Conservation (phyloP, 176 grass and related monocot genomes). For the Leersia perrieri region DNA sequence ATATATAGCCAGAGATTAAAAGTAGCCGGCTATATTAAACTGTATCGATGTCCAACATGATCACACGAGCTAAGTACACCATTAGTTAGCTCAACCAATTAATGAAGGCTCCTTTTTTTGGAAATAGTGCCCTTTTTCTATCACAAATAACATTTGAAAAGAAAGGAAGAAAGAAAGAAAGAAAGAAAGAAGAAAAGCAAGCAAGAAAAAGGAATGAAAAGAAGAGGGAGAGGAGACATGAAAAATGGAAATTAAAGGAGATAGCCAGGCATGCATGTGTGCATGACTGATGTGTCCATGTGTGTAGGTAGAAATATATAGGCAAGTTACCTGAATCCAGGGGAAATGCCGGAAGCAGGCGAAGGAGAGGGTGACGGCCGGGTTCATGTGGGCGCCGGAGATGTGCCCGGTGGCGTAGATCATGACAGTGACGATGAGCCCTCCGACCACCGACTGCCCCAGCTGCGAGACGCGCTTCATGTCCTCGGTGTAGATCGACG, state of each 20-base stretch:
- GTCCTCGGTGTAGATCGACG: constrained; percentile 63
- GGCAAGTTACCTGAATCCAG: constrained; percentile 68
- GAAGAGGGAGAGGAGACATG: not conserved
- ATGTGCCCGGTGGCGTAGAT: constrained; percentile 94
- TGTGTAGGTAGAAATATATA: not conserved
- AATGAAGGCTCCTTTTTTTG: not conserved
- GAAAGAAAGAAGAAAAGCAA: constrained; percentile 9
- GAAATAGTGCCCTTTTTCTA: not conserved
- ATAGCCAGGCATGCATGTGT: not conserved
- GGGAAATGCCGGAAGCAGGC: constrained; percentile 84
- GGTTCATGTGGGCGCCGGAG: constrained; percentile 97
- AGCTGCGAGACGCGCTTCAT: constrained; percentile 70
- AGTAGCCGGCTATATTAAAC: not conserved
- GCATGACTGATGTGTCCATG: not conserved
- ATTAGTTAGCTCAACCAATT: not conserved
- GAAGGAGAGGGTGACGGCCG: constrained; percentile 90
- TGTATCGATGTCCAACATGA: not conserved
- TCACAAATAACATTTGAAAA: not conserved
- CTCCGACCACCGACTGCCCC: constrained; percentile 65
- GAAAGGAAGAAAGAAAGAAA: not conserved
- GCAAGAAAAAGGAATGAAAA: not conserved
- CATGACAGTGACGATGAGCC: constrained; percentile 84
- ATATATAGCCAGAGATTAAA: not conserved
- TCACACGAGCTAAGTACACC: not conserved
- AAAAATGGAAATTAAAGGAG: not conserved